Percentiles rank a stretch among this genome's conserved stretches.
phyloP scores from a whole-genome alignment of 108 stramenopile species.

The Ochromonas danica region DNA sequence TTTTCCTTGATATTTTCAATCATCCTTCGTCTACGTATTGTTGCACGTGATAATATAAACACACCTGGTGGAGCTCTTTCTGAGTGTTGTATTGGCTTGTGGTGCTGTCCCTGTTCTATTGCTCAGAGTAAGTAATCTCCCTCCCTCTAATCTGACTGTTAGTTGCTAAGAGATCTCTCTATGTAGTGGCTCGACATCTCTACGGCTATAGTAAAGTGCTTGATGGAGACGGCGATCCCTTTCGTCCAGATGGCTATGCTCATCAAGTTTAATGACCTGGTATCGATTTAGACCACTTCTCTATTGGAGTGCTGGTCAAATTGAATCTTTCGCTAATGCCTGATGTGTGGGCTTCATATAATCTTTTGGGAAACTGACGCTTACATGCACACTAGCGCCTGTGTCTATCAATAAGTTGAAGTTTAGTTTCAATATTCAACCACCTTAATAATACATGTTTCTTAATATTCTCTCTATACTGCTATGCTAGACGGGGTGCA shows the following conservation, averaged over 20 bases:
- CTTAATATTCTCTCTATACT: too few relatives aligned
- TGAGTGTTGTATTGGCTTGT: background rate
- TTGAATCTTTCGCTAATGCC: too few relatives aligned
- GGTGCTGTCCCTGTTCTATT: background rate
- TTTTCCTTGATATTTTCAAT: background rate
- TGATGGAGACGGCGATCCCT: background rate
- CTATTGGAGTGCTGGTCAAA: too few relatives aligned
- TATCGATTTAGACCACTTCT: too few relatives aligned
- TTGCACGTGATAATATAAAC: background rate
- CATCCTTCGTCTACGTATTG: background rate
- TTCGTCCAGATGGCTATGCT: background rate
- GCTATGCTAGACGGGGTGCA: too few relatives aligned
- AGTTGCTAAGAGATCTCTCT: background rate
- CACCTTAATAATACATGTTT: too few relatives aligned
- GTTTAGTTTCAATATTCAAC: too few relatives aligned
- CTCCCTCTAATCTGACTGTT: background rate
- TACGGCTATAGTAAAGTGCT: background rate
- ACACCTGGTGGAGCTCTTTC: background rate
- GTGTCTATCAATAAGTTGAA: too few relatives aligned
- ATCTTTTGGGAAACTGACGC: too few relatives aligned
- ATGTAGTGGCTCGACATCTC: background rate
- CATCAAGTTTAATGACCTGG: slow-evolving; percentile 3
- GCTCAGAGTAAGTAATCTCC: background rate
- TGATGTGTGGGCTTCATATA: too few relatives aligned
- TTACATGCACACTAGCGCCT: too few relatives aligned